Conservation (phyloP, 208 protist genomes). For the Acanthamoeba quina region DNA sequence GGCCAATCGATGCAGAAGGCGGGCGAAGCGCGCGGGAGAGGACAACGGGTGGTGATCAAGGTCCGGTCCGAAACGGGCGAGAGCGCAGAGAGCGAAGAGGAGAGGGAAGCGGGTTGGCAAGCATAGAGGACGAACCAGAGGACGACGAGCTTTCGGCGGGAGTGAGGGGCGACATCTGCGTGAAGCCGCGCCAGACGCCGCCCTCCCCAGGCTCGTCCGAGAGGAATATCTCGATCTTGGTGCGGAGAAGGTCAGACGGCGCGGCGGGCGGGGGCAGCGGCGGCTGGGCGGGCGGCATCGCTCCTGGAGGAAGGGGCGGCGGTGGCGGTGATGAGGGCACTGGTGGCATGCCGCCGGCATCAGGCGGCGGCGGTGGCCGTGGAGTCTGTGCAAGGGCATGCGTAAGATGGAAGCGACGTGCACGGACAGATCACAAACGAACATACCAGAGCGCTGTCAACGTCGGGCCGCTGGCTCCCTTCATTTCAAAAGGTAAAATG, state of each 20-base stretch:
- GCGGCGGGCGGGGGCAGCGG: neutral
- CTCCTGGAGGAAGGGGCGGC: constrained; percentile 5
- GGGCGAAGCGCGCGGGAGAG: neutral
- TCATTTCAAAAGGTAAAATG: no score
- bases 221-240: constrained; percentile 10
- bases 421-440: no score
- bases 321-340: neutral
- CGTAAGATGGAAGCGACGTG: neutral
- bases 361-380: neutral
- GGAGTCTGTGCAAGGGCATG: neutral
- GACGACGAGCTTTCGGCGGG: constrained; percentile 25
- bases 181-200: constrained; percentile 43
- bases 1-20: neutral
- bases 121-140: constrained; percentile 39
- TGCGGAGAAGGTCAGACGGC: neutral
- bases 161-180: constrained; percentile 29
- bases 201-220: neutral
- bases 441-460: no score
- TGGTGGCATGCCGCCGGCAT: neutral
- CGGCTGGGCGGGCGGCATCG: neutral
- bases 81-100: neutral
- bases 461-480: no score
- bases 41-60: constrained; percentile 25
- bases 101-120: neutral
- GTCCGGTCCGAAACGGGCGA: neutral